These are phyloP conservation scores for Mimosa pudica DNA, from an alignment of 306 rosid genomes.

Conservation along the genomic window DNA sequence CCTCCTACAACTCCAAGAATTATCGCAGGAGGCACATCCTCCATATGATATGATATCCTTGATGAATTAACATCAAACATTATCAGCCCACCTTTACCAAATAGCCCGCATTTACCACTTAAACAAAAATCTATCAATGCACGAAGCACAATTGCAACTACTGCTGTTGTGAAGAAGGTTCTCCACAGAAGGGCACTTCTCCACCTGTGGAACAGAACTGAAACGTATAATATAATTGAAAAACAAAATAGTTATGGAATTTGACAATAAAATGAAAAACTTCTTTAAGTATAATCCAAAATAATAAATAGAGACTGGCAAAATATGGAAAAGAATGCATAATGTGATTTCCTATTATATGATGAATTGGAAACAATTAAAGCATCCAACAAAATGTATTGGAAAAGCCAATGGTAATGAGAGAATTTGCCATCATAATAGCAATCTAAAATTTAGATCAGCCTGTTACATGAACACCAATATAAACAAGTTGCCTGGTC, in stretches of 20 bases:
- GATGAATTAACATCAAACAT: conserved; percentile 85
- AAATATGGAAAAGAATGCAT: neutral
- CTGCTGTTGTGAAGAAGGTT: conserved; percentile 88
- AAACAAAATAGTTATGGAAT: conserved; percentile 6
- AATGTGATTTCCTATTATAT: neutral
- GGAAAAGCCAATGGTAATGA: neutral
- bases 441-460: conserved; percentile 28
- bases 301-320: neutral
- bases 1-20: conserved; percentile 82
- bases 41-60: conserved; percentile 66
- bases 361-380: neutral
- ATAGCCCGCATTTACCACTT: conserved; percentile 85
- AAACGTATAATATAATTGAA: conserved; percentile 10
- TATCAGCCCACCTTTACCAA: conserved; percentile 96
- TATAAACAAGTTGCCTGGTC: neutral
- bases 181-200: conserved; percentile 96
- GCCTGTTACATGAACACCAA: neutral
- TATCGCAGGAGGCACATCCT: conserved; percentile 78
- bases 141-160: conserved; percentile 83
- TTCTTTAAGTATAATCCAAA: conserved; percentile 12
- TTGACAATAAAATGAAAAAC: conserved; percentile 21
- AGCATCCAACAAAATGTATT: no score
- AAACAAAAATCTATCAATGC: conserved; percentile 83
- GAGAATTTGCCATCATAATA: conserved; percentile 19
- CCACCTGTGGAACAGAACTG: conserved; percentile 71